These are phyloP conservation scores for Tricholoma bakamatsutake DNA, from an alignment of 768 basidiomycete genomes.

Conservation along the genomic window DNA sequence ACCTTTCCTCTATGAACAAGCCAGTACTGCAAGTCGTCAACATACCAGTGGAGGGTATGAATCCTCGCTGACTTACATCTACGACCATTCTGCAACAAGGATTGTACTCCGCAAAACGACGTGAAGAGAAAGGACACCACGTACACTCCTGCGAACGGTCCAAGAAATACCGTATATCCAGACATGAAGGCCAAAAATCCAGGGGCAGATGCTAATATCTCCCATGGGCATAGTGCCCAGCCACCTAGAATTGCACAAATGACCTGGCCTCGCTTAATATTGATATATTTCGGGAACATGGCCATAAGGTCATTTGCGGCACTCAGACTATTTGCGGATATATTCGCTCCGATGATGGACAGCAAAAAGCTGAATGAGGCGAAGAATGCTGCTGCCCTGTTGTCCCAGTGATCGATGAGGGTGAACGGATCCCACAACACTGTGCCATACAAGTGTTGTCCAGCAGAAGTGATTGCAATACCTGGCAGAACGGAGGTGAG, in stretches of 20 bases:
- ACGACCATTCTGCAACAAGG: conserved; percentile 32
- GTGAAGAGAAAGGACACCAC: conserved; percentile 17
- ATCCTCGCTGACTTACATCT: conserved; percentile 31
- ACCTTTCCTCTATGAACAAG: conserved; percentile 64
- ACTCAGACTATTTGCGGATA: conserved; percentile 67
- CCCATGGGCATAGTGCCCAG: conserved; percentile 86
- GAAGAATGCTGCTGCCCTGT: conserved; percentile 83
- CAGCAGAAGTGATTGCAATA: conserved; percentile 76
- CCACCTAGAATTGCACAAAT: conserved; percentile 79
- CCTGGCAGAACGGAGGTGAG: conserved; percentile 24
- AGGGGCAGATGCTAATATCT: conserved; percentile 64
- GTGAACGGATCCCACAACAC: conserved; percentile 68
- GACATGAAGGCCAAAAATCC: conserved; percentile 75
- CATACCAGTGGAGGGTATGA: neutral
- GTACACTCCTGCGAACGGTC: conserved; percentile 77
- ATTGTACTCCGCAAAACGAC: neutral
- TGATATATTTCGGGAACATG: conserved; percentile 70
- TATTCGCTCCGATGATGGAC: conserved; percentile 66
- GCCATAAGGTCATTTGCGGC: conserved; percentile 86
- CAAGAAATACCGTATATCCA: conserved; percentile 82
- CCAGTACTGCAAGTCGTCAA: conserved; percentile 54
- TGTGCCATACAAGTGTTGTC: conserved; percentile 62
- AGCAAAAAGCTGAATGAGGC: conserved; percentile 68
- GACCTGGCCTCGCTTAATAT: conserved; percentile 74
- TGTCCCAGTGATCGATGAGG: conserved; percentile 78